A percentile compares a stretch with the other conserved stretches of the same genome.
Conservation (phyloP, 768 basidiomycete species). For the Gymnopilus junonius region DNA sequence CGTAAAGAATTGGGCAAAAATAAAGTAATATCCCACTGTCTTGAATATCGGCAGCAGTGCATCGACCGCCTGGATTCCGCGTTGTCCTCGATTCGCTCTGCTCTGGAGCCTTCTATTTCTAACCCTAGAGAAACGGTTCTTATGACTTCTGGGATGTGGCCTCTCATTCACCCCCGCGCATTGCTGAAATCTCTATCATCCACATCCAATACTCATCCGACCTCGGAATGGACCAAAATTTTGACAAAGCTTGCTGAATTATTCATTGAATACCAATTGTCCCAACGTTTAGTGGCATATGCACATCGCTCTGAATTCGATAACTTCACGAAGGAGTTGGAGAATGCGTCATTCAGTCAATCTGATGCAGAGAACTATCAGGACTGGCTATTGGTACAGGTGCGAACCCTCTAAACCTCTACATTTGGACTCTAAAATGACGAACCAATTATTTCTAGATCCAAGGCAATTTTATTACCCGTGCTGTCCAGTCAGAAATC, state of each 20-base stretch:
- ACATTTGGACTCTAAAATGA: no score
- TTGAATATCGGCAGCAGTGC: constrained; percentile 13
- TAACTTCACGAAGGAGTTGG: constrained; percentile 35
- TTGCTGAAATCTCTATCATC: constrained; percentile 37
- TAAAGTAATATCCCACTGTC: not conserved
- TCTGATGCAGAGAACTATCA: constrained; percentile 24
- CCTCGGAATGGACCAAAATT: constrained; percentile 32
- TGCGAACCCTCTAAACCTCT: no score
- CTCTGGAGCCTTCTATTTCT: constrained; percentile 8
- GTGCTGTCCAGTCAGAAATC: constrained; percentile 45
- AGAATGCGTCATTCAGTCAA: constrained; percentile 17
- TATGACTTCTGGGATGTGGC: constrained; percentile 37
- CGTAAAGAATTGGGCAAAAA: constrained; percentile 1
- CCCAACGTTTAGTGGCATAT: constrained; percentile 35
- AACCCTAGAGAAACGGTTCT: constrained; percentile 13
- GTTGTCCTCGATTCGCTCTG: constrained; percentile 3
- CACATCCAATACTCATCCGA: constrained; percentile 18
- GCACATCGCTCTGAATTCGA: constrained; percentile 24
- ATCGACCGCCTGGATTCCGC: not conserved
- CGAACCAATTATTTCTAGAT: constrained; percentile 36
- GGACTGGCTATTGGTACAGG: constrained; percentile 53
- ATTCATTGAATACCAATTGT: constrained; percentile 38
- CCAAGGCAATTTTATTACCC: constrained; percentile 46
- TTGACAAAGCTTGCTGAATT: constrained; percentile 32
- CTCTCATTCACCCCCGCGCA: constrained; percentile 33